A percentile compares a stretch with the other conserved stretches of the same genome.
These are phyloP conservation scores for Trametes polyzona DNA, from an alignment of 1,284 basidiomycete genomes.

Conservation along the genomic window DNA sequence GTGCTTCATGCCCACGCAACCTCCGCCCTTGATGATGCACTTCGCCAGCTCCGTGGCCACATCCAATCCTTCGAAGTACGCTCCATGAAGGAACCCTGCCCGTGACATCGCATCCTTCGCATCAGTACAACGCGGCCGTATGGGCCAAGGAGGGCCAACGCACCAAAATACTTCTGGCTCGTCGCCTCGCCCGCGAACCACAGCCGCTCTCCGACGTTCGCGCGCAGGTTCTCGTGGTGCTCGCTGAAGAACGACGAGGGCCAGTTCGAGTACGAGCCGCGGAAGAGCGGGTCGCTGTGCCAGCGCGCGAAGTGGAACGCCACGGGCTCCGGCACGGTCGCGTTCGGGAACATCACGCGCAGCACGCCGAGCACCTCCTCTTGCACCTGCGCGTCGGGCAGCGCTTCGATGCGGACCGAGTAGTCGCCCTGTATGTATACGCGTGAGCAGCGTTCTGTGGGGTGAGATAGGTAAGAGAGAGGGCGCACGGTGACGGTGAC, in stretches of 20 bases:
- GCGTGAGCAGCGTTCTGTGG: background rate
- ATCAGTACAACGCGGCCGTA: background rate
- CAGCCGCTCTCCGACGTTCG: conserved; percentile 51
- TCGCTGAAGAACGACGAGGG: conserved; percentile 55
- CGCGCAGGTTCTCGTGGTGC: conserved; percentile 59
- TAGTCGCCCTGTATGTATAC: conserved; percentile 50
- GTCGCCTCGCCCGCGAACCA: conserved; percentile 71
- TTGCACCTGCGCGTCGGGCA: conserved; percentile 52
- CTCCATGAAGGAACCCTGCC: conserved; percentile 40
- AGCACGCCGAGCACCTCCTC: conserved; percentile 58
- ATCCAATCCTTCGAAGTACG: conserved; percentile 40
- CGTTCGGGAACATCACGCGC: conserved; percentile 58
- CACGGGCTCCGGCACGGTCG: conserved; percentile 51
- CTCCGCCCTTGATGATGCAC: conserved; percentile 42
- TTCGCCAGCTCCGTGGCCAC: conserved; percentile 40
- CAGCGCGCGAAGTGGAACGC: conserved; percentile 61
- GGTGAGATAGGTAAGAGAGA: background rate
- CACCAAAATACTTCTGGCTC: conserved; percentile 59
- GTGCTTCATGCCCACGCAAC: conserved; percentile 34
- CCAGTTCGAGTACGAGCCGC: conserved; percentile 75
- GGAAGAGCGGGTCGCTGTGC: conserved; percentile 57
- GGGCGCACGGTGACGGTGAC: conserved; percentile 63
- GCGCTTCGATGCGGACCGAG: conserved; percentile 56
- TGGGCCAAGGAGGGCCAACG: conserved; percentile 31
- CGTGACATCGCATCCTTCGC: background rate